These are phyloP conservation scores for Penicillium cosmopolitanum DNA, from an alignment of 495 filamentous ascomycete species.

Conservation along the genomic window DNA sequence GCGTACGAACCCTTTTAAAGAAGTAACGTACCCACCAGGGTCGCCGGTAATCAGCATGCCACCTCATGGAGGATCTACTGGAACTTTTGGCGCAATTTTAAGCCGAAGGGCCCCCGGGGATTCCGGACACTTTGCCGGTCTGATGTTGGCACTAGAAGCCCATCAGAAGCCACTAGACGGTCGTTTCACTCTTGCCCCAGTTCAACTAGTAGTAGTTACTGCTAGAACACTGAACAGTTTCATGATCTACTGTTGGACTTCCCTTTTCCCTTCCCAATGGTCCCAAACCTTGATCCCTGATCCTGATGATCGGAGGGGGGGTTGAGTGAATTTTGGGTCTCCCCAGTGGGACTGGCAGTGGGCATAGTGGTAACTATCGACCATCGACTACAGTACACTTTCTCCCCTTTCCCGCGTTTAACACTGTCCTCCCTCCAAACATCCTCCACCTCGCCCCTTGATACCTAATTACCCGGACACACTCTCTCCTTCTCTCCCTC, in stretches of 20 bases:
- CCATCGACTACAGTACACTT: too few species aligned
- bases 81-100: neutral
- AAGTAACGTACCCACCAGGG: neutral
- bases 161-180: neutral
- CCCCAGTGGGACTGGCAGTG: too few species aligned
- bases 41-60: neutral
- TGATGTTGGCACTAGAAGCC: slow-evolving; percentile 1
- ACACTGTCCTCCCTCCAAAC: too few species aligned
- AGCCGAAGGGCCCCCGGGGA: neutral
- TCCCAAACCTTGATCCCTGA: too few species aligned
- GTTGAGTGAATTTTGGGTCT: too few species aligned
- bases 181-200: neutral
- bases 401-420: too few species aligned
- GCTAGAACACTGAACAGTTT: too few species aligned
- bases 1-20: neutral
- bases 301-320: too few species aligned
- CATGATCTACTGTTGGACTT: too few species aligned
- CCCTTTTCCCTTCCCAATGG: too few species aligned
- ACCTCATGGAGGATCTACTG: neutral
- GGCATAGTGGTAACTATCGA: too few species aligned
- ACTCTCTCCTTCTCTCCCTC: neutral
- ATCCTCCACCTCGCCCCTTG: neutral
- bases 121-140: slow-evolving; percentile 3
- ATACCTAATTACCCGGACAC: neutral
- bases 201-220: neutral